Evolutionary conservation across 331 rosid species (phyloP).

Genomic region (Spiraea crenata): DNA sequence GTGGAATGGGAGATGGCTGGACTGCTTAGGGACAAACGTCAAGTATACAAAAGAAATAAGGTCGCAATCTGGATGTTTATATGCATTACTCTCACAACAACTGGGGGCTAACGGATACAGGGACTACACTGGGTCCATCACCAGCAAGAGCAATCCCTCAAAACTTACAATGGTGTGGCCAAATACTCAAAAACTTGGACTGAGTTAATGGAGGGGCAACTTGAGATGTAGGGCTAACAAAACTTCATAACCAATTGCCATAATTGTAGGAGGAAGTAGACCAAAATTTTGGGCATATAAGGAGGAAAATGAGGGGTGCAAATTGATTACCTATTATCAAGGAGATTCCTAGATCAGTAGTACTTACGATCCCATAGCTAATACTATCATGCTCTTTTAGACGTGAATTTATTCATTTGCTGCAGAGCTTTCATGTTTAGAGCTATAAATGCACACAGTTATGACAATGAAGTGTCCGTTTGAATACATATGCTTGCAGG

Average conservation of each 20-base stretch:
- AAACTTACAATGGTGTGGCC: background rate
- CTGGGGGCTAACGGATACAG: background rate
- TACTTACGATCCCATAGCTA: background rate
- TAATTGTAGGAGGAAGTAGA: background rate
- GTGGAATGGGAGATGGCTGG: slow-evolving; percentile 12
- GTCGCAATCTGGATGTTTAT: background rate
- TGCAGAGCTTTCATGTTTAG: too few relatives aligned
- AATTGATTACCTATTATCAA: too few relatives aligned
- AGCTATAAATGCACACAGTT: background rate
- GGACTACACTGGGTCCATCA: background rate
- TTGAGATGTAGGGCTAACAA: background rate
- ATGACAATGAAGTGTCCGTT: background rate
- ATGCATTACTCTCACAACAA: background rate
- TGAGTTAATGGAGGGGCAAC: slow-evolving; percentile 5
- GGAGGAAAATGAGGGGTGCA: background rate
- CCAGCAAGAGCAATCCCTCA: background rate
- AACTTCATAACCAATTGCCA: slow-evolving; percentile 13
- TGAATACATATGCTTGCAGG: background rate
- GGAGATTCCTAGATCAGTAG: background rate
- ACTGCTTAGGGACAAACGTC: background rate
- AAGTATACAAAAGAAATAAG: slow-evolving; percentile 6
- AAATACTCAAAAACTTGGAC: background rate
- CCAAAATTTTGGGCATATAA: background rate
- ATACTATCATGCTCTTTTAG: background rate
- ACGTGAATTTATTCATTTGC: too few relatives aligned